These are phyloP conservation scores for Limnanthes douglasii DNA, from an alignment of 345 rosid species.

Conservation along the genomic window DNA sequence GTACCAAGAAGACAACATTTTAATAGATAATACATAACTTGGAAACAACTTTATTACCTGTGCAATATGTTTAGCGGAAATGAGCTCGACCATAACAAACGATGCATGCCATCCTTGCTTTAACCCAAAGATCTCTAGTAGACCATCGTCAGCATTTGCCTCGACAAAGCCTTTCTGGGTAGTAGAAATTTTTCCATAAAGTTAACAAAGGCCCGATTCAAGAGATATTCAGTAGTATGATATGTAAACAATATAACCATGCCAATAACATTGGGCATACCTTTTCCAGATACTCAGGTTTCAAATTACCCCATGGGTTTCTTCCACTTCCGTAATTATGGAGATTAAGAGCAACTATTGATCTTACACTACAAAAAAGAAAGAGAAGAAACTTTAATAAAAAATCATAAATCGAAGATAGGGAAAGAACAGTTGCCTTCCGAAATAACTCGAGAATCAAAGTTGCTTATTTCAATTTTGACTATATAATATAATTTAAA, in stretches of 20 bases:
- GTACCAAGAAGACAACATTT: too few species aligned
- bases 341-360: conserved; percentile 82
- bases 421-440: too few species aligned
- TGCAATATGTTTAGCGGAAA: conserved; percentile 90
- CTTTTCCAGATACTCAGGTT: conserved; percentile 79
- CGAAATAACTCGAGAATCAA: too few species aligned
- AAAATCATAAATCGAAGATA: neutral
- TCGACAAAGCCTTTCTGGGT: conserved; percentile 83
- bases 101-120: conserved; percentile 99
- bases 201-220: too few species aligned
- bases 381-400: neutral
- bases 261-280: too few species aligned
- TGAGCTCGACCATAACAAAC: conserved; percentile 91
- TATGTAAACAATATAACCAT: too few species aligned
- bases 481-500: too few species aligned
- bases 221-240: too few species aligned
- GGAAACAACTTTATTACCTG: conserved; percentile 31
- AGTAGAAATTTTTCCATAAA: neutral
- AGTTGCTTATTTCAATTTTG: neutral
- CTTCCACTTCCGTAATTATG: conserved; percentile 92
- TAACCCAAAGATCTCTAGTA: conserved; percentile 84
- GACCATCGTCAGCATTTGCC: conserved; percentile 87
- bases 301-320: conserved; percentile 85
- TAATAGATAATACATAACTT: too few species aligned
- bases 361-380: conserved; percentile 53